Evolutionary conservation across 345 rosid species (phyloP).

Genomic region (Trapa incisa): DNA sequence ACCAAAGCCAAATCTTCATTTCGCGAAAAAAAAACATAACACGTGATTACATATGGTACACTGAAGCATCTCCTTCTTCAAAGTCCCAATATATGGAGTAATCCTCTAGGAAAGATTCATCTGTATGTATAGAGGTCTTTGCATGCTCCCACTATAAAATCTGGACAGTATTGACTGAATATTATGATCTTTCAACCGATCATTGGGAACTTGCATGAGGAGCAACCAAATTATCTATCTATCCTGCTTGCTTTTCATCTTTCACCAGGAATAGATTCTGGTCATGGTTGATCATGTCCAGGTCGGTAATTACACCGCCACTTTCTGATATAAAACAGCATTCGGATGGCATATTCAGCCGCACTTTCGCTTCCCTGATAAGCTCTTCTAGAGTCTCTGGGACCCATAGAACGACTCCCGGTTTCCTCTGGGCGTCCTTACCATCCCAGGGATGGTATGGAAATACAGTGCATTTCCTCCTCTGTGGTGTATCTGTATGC

Average conservation of each 20-base stretch:
- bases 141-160: background rate
- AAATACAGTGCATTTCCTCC: constrained; percentile 50
- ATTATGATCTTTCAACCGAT: background rate
- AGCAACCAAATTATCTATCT: background rate
- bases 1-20: no score
- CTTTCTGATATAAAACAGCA: constrained; percentile 38
- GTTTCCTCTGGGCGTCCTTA: constrained; percentile 24
- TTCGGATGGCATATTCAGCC: constrained; percentile 20
- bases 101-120: no score
- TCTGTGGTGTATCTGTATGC: background rate
- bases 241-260: background rate
- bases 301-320: constrained; percentile 49
- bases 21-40: no score
- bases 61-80: no score
- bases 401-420: constrained; percentile 58
- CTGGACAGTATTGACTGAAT: background rate
- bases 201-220: background rate
- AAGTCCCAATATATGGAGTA: no score
- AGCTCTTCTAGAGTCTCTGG: constrained; percentile 55
- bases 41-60: no score
- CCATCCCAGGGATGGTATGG: constrained; percentile 45
- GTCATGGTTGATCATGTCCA: constrained; percentile 40
- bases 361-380: constrained; percentile 25
- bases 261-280: constrained; percentile 44
- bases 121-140: no score